A percentile compares a stretch with the other conserved stretches of the same genome.
phyloP scores from a whole-genome alignment of 768 basidiomycete species.

The Mycena metata region DNA sequence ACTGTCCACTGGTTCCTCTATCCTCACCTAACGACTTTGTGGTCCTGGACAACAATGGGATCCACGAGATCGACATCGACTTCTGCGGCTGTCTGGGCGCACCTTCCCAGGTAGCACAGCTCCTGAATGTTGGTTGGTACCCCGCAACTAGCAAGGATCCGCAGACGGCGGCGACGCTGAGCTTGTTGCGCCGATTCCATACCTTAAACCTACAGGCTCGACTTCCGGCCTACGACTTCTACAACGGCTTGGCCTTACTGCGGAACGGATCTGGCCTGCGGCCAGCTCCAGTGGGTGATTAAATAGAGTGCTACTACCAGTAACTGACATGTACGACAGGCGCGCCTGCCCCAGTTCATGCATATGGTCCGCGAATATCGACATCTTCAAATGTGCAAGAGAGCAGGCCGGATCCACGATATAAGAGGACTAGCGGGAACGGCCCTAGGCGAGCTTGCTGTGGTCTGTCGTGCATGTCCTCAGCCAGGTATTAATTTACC shows the following conservation, averaged over 20 bases:
- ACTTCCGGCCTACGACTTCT: constrained; percentile 40
- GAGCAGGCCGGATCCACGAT: constrained; percentile 26
- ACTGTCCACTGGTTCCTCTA: constrained; percentile 19
- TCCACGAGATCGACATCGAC: constrained; percentile 38
- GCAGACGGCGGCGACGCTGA: too few relatives aligned
- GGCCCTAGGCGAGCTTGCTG: neutral
- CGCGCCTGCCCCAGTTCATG: constrained; percentile 22
- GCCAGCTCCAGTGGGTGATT: constrained; percentile 1
- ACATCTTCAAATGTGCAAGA: constrained; percentile 30
- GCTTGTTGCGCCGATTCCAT: constrained; percentile 40
- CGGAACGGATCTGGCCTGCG: neutral
- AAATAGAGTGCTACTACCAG: too few relatives aligned
- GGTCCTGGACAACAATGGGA: constrained; percentile 40
- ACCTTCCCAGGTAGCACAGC: constrained; percentile 19
- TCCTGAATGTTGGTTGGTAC: constrained; percentile 38
- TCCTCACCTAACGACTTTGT: constrained; percentile 23
- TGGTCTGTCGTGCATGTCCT: constrained; percentile 32
- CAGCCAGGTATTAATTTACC: constrained; percentile 30
- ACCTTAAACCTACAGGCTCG: constrained; percentile 36
- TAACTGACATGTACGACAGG: constrained; percentile 13
- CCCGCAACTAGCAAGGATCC: too few relatives aligned
- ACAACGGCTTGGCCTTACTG: constrained; percentile 27
- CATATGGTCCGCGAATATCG: constrained; percentile 26
- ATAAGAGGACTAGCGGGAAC: constrained; percentile 1
- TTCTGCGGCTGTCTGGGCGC: constrained; percentile 37